Evolutionary conservation across 495 filamentous ascomycete species (phyloP).

Genomic region (Lasiosphaeriaceae sp.): DNA sequence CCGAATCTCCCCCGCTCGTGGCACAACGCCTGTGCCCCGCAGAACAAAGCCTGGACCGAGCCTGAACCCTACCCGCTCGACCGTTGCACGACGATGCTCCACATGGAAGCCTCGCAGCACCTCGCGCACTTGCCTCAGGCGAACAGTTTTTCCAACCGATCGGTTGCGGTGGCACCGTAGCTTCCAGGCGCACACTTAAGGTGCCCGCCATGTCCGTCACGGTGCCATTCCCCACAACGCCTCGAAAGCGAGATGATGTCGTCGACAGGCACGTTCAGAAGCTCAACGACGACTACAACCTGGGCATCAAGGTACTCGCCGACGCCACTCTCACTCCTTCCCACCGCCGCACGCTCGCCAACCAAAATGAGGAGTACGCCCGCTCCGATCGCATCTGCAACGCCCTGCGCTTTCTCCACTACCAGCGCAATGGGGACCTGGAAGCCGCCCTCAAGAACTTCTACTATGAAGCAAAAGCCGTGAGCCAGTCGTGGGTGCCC

Average conservation of each 20-base stretch:
- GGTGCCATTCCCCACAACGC: conserved; percentile 10
- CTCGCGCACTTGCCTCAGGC: too few species aligned
- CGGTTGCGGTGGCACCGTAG: too few species aligned
- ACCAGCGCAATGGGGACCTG: conserved; percentile 6
- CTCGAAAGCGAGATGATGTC: conserved; percentile 9
- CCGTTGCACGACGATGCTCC: too few species aligned
- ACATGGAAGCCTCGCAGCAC: too few species aligned
- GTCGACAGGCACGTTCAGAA: conserved; percentile 10
- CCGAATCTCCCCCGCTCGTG: too few species aligned
- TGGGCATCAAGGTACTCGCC: conserved; percentile 16
- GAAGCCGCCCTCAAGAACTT: conserved; percentile 15
- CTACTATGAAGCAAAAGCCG: conserved; percentile 12
- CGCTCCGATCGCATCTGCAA: conserved; percentile 13
- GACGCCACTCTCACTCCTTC: conserved; percentile 16
- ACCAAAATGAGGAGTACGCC: conserved; percentile 8
- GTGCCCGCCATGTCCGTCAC: not conserved
- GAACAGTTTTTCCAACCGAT: too few species aligned
- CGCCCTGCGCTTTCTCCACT: conserved; percentile 18
- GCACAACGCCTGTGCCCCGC: too few species aligned
- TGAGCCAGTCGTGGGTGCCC: conserved; percentile 19
- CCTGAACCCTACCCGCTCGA: too few species aligned
- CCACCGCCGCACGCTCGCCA: conserved; percentile 9
- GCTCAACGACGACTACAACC: conserved; percentile 22
- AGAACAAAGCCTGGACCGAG: too few species aligned
- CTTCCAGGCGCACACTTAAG: too few species aligned